phyloP scores from a whole-genome alignment of 164 flowering plant genomes.

The Dillenia suffruticosa region DNA sequence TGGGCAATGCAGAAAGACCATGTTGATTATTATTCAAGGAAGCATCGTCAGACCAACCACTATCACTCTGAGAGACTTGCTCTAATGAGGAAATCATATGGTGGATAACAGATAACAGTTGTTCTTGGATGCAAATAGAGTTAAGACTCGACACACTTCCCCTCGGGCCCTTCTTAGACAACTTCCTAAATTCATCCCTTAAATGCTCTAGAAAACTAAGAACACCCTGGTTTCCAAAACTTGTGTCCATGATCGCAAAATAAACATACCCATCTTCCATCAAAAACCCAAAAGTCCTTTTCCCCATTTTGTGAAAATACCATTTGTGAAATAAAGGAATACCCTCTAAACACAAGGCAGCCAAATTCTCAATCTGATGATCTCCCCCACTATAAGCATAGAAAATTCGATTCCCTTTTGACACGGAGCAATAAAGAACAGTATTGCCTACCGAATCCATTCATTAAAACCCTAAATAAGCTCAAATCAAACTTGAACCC shows the following conservation, averaged over 20 bases:
- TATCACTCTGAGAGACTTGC: conserved; percentile 30
- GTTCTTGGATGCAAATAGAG: conserved; percentile 41
- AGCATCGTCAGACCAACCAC: conserved; percentile 18
- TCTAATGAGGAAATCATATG: conserved; percentile 59
- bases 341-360: conserved; percentile 53
- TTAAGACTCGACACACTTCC: conserved; percentile 38
- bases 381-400: conserved; percentile 46
- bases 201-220: conserved; percentile 54
- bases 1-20: conserved; percentile 30
- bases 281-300: conserved; percentile 54
- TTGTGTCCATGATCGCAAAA: conserved; percentile 55
- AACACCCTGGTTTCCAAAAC: conserved; percentile 38
- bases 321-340: conserved; percentile 61
- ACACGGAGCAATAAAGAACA: conserved; percentile 59
- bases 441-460: conserved; percentile 47
- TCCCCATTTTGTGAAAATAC: conserved; percentile 55
- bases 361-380: conserved; percentile 51
- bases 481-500: neutral
- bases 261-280: conserved; percentile 70
- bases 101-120: conserved; percentile 51
- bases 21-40: conserved; percentile 11
- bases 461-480: neutral
- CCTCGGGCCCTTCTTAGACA: conserved; percentile 37
- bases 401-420: conserved; percentile 38
- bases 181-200: conserved; percentile 63